Percentiles rank a stretch among this genome's conserved stretches.
These are phyloP conservation scores for Aureobasidium musti DNA, from an alignment of 2,329 filamentous ascomycete species.

Conservation along the genomic window DNA sequence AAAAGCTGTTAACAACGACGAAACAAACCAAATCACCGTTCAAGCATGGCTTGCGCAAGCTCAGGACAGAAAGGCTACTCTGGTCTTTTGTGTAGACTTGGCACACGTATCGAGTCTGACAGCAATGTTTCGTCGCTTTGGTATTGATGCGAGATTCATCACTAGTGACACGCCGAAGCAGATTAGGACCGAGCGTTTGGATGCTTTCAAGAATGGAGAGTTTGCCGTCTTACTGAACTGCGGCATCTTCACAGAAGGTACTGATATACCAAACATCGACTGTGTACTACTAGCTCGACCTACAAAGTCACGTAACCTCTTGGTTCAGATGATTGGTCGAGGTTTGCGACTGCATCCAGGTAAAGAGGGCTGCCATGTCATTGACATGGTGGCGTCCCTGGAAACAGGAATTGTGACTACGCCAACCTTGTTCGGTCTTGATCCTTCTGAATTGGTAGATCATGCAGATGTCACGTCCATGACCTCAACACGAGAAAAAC, in stretches of 20 bases:
- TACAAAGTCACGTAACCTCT: slow-evolving; percentile 86
- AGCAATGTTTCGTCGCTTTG: slow-evolving; percentile 70
- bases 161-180: slow-evolving; percentile 74
- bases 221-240: slow-evolving; percentile 93
- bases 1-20: slow-evolving; percentile 74
- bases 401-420: slow-evolving; percentile 84
- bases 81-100: slow-evolving; percentile 93
- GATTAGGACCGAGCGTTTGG: slow-evolving; percentile 69
- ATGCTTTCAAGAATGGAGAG: slow-evolving; percentile 71
- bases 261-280: slow-evolving; percentile 96
- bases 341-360: slow-evolving; percentile 80
- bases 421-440: slow-evolving; percentile 88
- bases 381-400: slow-evolving; percentile 90
- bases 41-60: slow-evolving; percentile 83
- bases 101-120: slow-evolving; percentile 77
- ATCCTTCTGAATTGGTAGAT: slow-evolving; percentile 75
- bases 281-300: slow-evolving; percentile 86
- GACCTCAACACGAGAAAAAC: slow-evolving; percentile 55
- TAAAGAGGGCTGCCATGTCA: slow-evolving; percentile 88
- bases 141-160: slow-evolving; percentile 83
- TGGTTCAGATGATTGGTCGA: slow-evolving; percentile 96
- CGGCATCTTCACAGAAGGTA: slow-evolving; percentile 95
- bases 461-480: slow-evolving; percentile 66
- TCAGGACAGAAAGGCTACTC: slow-evolving; percentile 71
- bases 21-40: slow-evolving; percentile 81